phyloP scores from a whole-genome alignment of 2,329 filamentous ascomycete genomes.

The Nemania serpens region DNA sequence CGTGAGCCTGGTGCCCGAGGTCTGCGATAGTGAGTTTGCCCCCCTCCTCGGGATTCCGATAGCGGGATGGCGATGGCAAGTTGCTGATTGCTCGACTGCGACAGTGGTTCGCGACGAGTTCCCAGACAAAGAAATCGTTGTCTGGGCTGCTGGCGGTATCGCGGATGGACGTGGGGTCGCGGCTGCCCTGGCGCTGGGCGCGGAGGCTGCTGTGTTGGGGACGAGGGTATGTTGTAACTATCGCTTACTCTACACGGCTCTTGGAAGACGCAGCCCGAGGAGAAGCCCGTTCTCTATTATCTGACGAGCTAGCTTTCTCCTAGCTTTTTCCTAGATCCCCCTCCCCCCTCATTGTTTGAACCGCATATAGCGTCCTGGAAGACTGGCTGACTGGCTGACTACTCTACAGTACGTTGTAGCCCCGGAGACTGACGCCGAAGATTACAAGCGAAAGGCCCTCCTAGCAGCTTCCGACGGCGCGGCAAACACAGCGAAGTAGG shows the following conservation, averaged over 20 bases:
- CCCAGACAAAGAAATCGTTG: conserved; percentile 32
- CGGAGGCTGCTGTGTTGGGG: conserved; percentile 36
- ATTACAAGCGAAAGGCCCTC: conserved; percentile 41
- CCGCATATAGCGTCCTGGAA: neutral
- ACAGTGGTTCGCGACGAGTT: conserved; percentile 38
- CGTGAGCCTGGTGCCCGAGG: conserved; percentile 54
- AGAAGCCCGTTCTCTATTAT: too few species aligned
- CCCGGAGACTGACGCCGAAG: conserved; percentile 42
- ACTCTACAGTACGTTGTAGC: conserved; percentile 43
- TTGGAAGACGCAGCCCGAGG: neutral
- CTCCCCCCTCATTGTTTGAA: neutral
- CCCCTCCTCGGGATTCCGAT: too few species aligned
- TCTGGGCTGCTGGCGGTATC: conserved; percentile 57
- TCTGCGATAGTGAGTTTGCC: conserved; percentile 43
- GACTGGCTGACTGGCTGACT: conserved; percentile 14
- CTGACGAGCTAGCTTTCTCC: neutral
- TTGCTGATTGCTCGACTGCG: neutral
- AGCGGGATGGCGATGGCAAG: neutral
- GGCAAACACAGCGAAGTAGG: conserved; percentile 44
- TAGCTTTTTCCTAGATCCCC: too few species aligned
- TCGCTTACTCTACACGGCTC: too few species aligned
- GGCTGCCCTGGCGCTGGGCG: conserved; percentile 52
- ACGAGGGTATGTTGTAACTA: conserved; percentile 35
- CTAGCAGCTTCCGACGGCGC: conserved; percentile 42
- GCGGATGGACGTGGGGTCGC: conserved; percentile 52